Conservation (phyloP, 192 early-diverging fungal species). For the Coemansia sp. region DNA sequence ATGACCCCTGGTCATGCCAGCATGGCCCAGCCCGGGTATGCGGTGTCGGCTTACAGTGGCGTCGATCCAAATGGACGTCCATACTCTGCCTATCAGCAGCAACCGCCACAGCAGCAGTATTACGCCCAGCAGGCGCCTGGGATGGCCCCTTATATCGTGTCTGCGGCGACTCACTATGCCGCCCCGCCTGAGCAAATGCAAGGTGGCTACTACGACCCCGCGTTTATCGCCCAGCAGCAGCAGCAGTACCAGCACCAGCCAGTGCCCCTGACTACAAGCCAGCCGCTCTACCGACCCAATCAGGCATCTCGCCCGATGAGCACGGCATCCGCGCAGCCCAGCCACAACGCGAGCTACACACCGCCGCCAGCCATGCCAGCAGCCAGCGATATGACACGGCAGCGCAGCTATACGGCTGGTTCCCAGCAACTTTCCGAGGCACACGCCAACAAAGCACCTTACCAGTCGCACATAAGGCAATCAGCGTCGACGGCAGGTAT, state of each 20-base stretch:
- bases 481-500: conserved; percentile 7
- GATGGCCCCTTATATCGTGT: background rate
- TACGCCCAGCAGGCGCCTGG: background rate
- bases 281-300: background rate
- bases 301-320: background rate
- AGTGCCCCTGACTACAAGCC: background rate
- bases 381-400: conserved; percentile 12
- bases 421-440: background rate
- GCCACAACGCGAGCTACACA: background rate
- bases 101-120: conserved; percentile 6
- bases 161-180: background rate
- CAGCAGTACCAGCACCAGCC: conserved; percentile 15
- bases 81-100: conserved; percentile 19
- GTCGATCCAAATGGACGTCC: conserved; percentile 25
- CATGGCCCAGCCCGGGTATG: conserved; percentile 10
- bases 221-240: conserved; percentile 12
- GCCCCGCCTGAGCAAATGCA: conserved; percentile 18
- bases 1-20: background rate
- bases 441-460: background rate
- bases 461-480: conserved; percentile 6
- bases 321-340: background rate
- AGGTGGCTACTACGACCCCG: conserved; percentile 24
- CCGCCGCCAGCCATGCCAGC: background rate
- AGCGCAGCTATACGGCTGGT: conserved; percentile 39
- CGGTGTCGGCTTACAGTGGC: conserved; percentile 5